These are phyloP conservation scores for Juglanconis sp. DNA, from an alignment of 2,329 filamentous ascomycete species.

Conservation along the genomic window DNA sequence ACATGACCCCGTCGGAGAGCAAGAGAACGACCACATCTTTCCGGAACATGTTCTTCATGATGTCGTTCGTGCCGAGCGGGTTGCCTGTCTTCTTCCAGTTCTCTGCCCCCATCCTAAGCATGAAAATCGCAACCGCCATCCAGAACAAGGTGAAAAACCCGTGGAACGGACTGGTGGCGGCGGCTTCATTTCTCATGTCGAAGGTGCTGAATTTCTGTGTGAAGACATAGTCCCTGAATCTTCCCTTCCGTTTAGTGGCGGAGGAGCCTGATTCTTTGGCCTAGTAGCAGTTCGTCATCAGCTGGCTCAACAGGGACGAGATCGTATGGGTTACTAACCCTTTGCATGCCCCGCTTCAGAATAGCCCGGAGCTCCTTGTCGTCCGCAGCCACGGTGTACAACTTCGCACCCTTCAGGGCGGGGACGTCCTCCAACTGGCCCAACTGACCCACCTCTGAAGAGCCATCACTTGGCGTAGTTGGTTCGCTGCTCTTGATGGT, in stretches of 20 bases:
- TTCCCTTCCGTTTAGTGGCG: constrained; percentile 23
- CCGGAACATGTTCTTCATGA: constrained; percentile 64
- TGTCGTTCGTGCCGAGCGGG: constrained; percentile 67
- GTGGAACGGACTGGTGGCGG: constrained; percentile 67
- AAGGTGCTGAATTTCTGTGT: constrained; percentile 72
- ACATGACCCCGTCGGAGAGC: constrained; percentile 68
- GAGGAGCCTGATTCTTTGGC: constrained; percentile 8
- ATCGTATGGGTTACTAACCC: constrained; percentile 14
- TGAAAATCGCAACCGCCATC: constrained; percentile 64
- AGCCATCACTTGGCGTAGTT: constrained; percentile 14
- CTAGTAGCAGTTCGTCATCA: constrained; percentile 19
- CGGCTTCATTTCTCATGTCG: constrained; percentile 65
- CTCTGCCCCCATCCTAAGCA: constrained; percentile 62
- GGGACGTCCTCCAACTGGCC: constrained; percentile 16
- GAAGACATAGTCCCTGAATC: constrained; percentile 60
- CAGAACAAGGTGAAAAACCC: constrained; percentile 81
- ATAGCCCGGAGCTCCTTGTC: constrained; percentile 40
- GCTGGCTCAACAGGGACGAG: constrained; percentile 7
- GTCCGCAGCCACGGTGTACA: constrained; percentile 28
- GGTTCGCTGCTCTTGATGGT: constrained; percentile 6
- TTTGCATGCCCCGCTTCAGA: constrained; percentile 29
- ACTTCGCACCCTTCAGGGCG: constrained; percentile 15
- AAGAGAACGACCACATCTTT: constrained; percentile 52
- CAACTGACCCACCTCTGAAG: constrained; percentile 8
- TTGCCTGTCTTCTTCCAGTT: constrained; percentile 70